Evolutionary conservation across 208 protist genomes (phyloP).

Genomic region (Trichomonas vaginalis): DNA sequence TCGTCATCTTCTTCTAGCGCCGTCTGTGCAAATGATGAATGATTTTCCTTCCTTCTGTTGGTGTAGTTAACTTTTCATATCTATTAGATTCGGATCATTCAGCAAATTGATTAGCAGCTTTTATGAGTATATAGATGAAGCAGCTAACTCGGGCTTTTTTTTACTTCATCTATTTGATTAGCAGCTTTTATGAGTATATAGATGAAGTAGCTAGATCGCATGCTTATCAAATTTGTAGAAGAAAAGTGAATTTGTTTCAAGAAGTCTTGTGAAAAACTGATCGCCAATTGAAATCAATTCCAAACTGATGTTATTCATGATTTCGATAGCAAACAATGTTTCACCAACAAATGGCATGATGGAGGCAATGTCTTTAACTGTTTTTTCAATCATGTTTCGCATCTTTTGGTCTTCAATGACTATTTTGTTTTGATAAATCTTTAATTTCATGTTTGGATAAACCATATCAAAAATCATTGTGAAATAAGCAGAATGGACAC

Average conservation of each 20-base stretch:
- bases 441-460: not conserved
- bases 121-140: not conserved
- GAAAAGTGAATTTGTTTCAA: not conserved
- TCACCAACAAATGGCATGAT: not conserved
- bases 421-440: not conserved
- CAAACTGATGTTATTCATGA: not conserved
- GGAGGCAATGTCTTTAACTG: not conserved
- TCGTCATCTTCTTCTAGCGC: not conserved
- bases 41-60: too few species aligned
- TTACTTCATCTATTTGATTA: not conserved
- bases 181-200: not conserved
- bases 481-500: not conserved
- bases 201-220: too few species aligned
- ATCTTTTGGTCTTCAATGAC: not conserved
- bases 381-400: not conserved
- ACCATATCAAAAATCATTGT: not conserved
- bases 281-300: not conserved
- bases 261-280: not conserved
- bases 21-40: not conserved
- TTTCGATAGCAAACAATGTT: not conserved
- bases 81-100: too few species aligned
- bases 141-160: too few species aligned
- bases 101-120: not conserved
- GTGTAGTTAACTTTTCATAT: too few species aligned
- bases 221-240: not conserved